Conservation (phyloP, 140 eudicot genomes). For the Erigeron philadelphicus region DNA sequence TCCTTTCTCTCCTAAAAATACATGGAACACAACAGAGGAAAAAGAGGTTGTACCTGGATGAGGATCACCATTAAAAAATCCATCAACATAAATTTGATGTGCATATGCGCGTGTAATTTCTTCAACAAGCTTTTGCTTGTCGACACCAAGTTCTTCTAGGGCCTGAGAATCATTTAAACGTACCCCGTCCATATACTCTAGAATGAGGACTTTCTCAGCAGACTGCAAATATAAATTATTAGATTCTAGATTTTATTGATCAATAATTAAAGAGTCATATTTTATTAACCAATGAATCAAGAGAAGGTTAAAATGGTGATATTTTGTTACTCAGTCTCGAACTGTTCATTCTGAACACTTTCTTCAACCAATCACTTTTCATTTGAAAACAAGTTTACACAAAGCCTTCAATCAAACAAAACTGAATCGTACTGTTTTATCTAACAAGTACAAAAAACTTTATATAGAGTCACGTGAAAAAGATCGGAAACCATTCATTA, state of each 20-base stretch:
- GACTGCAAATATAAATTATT: conserved; percentile 49
- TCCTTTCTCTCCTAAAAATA: too few species aligned
- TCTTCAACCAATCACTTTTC: not conserved
- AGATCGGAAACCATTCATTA: not conserved
- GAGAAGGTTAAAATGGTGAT: not conserved
- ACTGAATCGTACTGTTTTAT: not conserved
- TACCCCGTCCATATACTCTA: conserved; percentile 94
- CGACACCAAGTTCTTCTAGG: conserved; percentile 70
- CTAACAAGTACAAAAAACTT: not conserved
- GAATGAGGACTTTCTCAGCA: conserved; percentile 71
- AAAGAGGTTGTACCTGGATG: conserved; percentile 62
- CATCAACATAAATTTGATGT: conserved; percentile 96
- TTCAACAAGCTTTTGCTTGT: conserved; percentile 91
- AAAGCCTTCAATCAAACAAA: not conserved
- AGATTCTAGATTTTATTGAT: conserved; percentile 1
- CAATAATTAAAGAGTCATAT: conserved; percentile 5
- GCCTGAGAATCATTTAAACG: conserved; percentile 77
- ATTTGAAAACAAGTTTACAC: not conserved
- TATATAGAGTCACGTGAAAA: not conserved
- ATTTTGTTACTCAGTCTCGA: too few species aligned
- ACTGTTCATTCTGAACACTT: not conserved
- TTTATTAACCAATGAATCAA: not conserved
- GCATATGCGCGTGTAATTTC: conserved; percentile 98
- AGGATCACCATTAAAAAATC: conserved; percentile 97
- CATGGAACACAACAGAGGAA: not conserved